Evolutionary conservation across 2,329 filamentous ascomycete genomes (phyloP).

Genomic region (Thielaviopsis populi): DNA sequence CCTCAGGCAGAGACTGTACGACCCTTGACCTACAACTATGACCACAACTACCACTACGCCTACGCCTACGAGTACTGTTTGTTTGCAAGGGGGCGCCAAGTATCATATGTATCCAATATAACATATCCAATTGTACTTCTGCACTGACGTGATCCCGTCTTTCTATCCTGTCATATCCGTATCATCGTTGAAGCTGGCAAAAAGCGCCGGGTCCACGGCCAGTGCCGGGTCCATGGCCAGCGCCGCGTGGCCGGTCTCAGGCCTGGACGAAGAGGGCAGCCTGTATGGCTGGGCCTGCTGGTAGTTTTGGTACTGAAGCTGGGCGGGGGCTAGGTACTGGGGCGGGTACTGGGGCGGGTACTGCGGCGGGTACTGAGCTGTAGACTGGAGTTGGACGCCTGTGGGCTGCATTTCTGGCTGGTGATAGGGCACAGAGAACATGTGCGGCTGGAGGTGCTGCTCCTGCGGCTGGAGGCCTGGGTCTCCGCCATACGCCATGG

Average conservation of each 20-base stretch:
- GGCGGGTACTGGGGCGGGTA: no score
- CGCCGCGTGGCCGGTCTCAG: no score
- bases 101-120: slow-evolving; percentile 5
- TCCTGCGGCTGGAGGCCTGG: no score
- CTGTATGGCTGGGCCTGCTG: no score
- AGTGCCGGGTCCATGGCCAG: not conserved
- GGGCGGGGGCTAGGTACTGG: no score
- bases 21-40: not conserved
- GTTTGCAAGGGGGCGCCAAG: not conserved
- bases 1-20: no score
- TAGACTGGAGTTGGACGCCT: no score
- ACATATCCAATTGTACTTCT: not conserved
- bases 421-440: no score
- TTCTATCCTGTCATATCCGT: slow-evolving; percentile 3
- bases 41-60: no score
- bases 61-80: not conserved
- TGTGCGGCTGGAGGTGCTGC: no score
- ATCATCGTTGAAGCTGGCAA: not conserved
- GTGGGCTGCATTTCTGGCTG: no score
- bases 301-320: not conserved
- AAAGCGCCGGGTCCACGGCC: not conserved
- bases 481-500: not conserved
- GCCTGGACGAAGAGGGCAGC: no score
- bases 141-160: not conserved
- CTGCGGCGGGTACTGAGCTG: not conserved